Evolutionary conservation across 2,329 filamentous ascomycete genomes (phyloP), one percentile per base, ranked within the genome.

Genomic region (Beauveria sp.): DNA sequence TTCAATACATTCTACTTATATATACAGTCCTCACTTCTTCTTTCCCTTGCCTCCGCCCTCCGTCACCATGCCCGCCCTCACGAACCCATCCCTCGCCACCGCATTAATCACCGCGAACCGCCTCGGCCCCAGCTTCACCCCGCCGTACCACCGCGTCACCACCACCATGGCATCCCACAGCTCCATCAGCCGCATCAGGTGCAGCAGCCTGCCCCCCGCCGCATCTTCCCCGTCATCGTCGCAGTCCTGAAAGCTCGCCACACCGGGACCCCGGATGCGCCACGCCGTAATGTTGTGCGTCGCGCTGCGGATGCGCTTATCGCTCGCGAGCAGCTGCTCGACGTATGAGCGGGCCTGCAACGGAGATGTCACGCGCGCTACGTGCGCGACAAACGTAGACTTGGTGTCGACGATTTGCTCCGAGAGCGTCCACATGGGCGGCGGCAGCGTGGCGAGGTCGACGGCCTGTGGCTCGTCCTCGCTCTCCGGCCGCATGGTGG

Each of bases 251-350:
- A 87, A 91, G 30, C 78, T 77, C 56, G 81, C 65, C n/a, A 7
- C 16, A 78, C 77, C 76, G 0, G 74, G 70, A 0, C 83, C 84
- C 34, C 83, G 84, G 60, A 98, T 93, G 12, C 95, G 85, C 90
- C 92, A 98, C 1, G 93, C 93, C 22, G 89, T 93, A 70, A 99
- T 97, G 73, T 98, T 98, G 73, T 99, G 95, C 63, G 93, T 92
- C 5, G 95, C 95, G 52, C 82, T 79, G n/a, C 91, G 87, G 42
- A 91, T 87, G 67, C 90, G 91, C 75, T 89, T 92, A 74, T 98
- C 92, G 9, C 86, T 89, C 5, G 87, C 82, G 8, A 97, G 80
- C 1, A 99, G 81, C 72, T 96, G 87, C 49, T 85, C 79, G 1
- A 98, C 76, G 69, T 85, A 93, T 2, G 77, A 74, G 62, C 85